Conservation (phyloP, 148 eudicot genomes). For the Talinum fruticosum region DNA sequence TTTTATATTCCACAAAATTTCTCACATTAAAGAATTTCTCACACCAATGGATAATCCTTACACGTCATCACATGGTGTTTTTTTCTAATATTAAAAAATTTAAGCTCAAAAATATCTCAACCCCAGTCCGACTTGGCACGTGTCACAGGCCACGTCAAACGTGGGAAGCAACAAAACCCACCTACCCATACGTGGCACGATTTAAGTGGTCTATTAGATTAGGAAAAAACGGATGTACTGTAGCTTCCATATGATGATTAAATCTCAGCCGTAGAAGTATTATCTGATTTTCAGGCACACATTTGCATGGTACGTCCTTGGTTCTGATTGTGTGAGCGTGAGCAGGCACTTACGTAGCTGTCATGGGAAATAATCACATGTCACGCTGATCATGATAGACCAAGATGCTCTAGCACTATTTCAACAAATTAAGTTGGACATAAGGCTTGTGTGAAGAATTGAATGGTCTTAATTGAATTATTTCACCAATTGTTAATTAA, state of each 20-base stretch:
- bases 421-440: too few relatives aligned
- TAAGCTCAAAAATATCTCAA: not conserved
- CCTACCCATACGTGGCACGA: not conserved
- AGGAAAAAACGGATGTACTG: not conserved
- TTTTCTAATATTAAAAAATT: not conserved
- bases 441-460: too few relatives aligned
- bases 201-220: not conserved
- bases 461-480: too few relatives aligned
- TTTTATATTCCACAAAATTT: not conserved
- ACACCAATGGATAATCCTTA: not conserved
- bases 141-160: not conserved
- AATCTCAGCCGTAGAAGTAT: not conserved
- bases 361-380: not conserved
- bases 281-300: not conserved
- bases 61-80: not conserved
- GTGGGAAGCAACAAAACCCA: not conserved
- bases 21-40: not conserved
- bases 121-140: not conserved
- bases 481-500: too few relatives aligned
- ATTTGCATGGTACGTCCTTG: not conserved
- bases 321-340: not conserved
- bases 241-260: not conserved
- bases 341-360: not conserved
- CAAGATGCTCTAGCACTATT: too few relatives aligned
- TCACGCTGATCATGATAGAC: not conserved